phyloP scores from a whole-genome alignment of 148 eudicot genomes.

The Rhododendron williamsianum region DNA sequence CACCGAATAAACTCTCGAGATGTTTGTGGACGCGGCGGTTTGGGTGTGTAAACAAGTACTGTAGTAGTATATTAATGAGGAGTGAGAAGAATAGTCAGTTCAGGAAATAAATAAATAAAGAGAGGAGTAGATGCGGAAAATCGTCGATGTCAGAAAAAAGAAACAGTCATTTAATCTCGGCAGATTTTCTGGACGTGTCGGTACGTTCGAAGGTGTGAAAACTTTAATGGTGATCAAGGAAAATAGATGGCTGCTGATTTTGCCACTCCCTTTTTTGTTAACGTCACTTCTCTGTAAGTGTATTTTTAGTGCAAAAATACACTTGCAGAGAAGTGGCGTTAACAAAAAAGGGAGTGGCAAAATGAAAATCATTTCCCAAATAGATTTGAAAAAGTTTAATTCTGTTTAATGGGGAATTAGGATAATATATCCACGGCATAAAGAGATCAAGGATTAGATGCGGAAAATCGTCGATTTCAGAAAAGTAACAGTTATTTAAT shows the following conservation, averaged over 20 bases:
- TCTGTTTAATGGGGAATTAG: background rate
- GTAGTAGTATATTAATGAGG: background rate
- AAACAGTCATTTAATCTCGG: background rate
- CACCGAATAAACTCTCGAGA: background rate
- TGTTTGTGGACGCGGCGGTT: background rate
- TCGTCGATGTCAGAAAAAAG: background rate
- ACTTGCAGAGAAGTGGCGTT: too few relatives aligned
- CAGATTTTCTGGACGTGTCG: background rate
- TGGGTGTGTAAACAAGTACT: background rate
- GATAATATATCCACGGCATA: too few relatives aligned
- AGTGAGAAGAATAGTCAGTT: background rate
- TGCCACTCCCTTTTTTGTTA: too few relatives aligned
- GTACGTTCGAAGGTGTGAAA: background rate
- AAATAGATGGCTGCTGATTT: background rate
- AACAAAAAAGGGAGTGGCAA: too few relatives aligned
- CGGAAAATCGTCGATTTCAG: background rate
- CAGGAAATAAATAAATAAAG: too few relatives aligned
- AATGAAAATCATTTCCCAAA: background rate
- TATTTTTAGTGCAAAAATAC: too few relatives aligned
- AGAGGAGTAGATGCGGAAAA: background rate
- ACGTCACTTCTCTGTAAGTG: too few relatives aligned
- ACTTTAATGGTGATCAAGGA: background rate
- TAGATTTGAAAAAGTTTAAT: background rate
- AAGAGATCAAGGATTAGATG: background rate
- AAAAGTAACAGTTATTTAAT: background rate